Base-by-base conservation (phyloP, 768 basidiomycete species). In the Leucocoprinus leucothites region DNA sequence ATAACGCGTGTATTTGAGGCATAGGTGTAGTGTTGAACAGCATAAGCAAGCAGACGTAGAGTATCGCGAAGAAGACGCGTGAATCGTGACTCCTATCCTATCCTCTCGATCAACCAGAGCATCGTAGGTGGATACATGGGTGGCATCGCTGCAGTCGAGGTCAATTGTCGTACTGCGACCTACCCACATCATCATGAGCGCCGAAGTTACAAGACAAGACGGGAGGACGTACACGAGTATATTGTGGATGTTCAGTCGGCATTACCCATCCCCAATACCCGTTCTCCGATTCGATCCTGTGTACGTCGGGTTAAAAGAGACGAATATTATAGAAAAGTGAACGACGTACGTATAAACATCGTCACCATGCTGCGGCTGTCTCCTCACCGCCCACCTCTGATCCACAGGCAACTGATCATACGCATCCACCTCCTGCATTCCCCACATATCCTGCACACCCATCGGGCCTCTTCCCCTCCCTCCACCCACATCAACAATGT, bases 231-330 rank as follows among this genome's bases (percentile, higher is more conserved):
- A 48, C 53, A 3, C 25, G 47, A 2, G 54, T 56, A 4, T 56
- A 56, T 19, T 43, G 48, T 11, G 54, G 54, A 5, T 34, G 16
- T n/a, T 48, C 48, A n/a, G 54, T 42, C 1, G 54, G 54, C 54
- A 56, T 49, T 7, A 35, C 47, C 54, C 54, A 56, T 0, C 54
- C 54, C 54, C 54, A 56, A 43, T 56, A 56, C 21, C 54, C 54
- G 26, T 49, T 42, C 48, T 42, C 47, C 28, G 54, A 48, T 21
- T 49, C 54, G 34, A 56, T 56, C 9, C 54, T 56, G 16, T 38
- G 38, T n/a, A 11, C 18, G 21, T n/a, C 2, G 3, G 16, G 3
- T 36, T n/a, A 22, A 24, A 21, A 34, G 8, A 11, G 6, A 25
- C 13, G 3, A 11, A 36, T 11, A 9, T 8, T 25, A 34, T 18